Conservation (phyloP, 2,329 filamentous ascomycete genomes). For the Periconia digitata region DNA sequence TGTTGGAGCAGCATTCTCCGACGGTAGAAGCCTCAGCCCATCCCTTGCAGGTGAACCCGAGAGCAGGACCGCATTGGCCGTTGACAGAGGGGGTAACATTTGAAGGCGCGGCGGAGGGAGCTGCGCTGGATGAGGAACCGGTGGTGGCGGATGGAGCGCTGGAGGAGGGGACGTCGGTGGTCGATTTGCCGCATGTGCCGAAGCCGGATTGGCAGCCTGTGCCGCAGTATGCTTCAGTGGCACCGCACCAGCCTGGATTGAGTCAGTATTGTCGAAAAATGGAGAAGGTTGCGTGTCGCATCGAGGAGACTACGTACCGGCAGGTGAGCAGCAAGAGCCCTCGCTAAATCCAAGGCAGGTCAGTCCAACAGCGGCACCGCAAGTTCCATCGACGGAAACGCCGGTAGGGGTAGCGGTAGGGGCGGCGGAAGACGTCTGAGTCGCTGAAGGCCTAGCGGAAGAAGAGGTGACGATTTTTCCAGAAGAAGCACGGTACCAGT, state of each 20-base stretch:
- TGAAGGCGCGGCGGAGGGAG: conserved; percentile 11
- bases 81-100: conserved; percentile 15
- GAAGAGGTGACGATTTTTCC: conserved; percentile 37
- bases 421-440: conserved; percentile 14
- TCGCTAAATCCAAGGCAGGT: conserved; percentile 33
- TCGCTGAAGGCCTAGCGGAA: conserved; percentile 9
- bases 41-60: conserved; percentile 29
- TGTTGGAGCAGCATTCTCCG: conserved; percentile 50
- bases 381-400: conserved; percentile 23
- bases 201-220: conserved; percentile 34
- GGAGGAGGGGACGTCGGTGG: conserved; percentile 6
- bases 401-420: conserved; percentile 24
- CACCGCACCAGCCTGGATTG: conserved; percentile 47
- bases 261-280: no score
- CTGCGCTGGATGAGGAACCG: conserved; percentile 8
- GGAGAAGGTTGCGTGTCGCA: no score
- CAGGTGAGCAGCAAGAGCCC: conserved; percentile 46
- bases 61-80: conserved; percentile 24
- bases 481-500: conserved; percentile 52
- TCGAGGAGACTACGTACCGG: no score
- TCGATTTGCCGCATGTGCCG: conserved; percentile 24
- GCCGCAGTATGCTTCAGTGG: conserved; percentile 30
- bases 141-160: conserved; percentile 11
- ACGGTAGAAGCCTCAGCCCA: no score
- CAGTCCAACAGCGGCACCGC: conserved; percentile 23